Evolutionary conservation across 2,329 filamentous ascomycete genomes (phyloP).

Genomic region (Colletotrichum shisoi): DNA sequence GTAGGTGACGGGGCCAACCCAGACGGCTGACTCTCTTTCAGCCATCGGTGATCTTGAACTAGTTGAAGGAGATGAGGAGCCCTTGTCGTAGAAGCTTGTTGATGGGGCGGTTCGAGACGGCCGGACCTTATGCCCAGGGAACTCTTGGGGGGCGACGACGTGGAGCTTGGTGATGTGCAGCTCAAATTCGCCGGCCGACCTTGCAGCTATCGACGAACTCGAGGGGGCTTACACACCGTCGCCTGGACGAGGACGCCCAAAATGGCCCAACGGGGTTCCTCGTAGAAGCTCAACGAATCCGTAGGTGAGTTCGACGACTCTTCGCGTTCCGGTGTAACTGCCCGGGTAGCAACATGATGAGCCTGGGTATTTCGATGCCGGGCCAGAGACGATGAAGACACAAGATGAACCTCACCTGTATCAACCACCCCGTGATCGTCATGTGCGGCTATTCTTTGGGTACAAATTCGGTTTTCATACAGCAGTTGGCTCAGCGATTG

Average conservation of each 20-base stretch:
- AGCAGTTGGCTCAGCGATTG: constrained; percentile 17
- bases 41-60: constrained; percentile 81
- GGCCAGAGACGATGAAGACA: constrained; percentile 20
- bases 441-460: not conserved
- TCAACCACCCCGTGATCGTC: not conserved
- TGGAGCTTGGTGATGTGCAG: constrained; percentile 89
- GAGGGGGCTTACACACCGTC: constrained; percentile 76
- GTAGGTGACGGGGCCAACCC: constrained; percentile 81
- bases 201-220: constrained; percentile 89
- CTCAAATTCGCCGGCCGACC: constrained; percentile 77
- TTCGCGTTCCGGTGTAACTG: constrained; percentile 29
- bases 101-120: constrained; percentile 62
- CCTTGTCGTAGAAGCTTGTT: constrained; percentile 67
- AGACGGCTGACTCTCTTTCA: constrained; percentile 74
- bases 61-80: constrained; percentile 85
- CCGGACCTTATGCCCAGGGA: constrained; percentile 66
- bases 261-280: constrained; percentile 77
- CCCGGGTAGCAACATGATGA: constrained; percentile 9
- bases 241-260: constrained; percentile 87
- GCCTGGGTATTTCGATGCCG: constrained; percentile 35
- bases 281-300: constrained; percentile 76
- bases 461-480: constrained; percentile 18
- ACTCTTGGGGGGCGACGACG: constrained; percentile 70
- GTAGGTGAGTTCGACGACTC: constrained; percentile 19
- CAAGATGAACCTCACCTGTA: not conserved